A percentile compares a stretch with the other conserved stretches of the same genome.
Evolutionary conservation across 441 rosid genomes (phyloP).

Genomic region (Erodium moschatum): DNA sequence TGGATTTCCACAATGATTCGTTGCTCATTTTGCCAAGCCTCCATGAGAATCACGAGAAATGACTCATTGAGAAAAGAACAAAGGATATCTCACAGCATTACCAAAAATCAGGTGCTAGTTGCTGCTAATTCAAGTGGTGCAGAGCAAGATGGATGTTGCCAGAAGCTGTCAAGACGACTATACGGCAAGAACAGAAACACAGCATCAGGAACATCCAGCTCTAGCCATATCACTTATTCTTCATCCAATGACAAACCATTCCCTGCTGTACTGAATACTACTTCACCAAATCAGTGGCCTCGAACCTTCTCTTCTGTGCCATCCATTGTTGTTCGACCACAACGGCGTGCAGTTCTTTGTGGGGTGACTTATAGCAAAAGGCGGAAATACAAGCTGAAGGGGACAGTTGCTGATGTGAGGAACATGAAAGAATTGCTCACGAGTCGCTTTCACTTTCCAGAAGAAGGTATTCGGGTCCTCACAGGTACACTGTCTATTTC

Average conservation of each 20-base stretch:
- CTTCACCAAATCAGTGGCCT: not conserved
- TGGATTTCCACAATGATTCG: constrained; percentile 12
- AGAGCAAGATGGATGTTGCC: not conserved
- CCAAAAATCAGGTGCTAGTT: not conserved
- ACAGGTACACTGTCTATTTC: constrained; percentile 14
- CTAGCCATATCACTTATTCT: not conserved
- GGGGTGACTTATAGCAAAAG: constrained; percentile 20
- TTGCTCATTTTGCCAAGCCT: constrained; percentile 15
- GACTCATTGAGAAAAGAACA: not conserved
- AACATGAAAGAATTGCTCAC: constrained; percentile 23
- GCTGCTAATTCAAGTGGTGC: not conserved
- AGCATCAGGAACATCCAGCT: not conserved
- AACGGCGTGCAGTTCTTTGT: constrained; percentile 34
- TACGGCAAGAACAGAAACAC: not conserved
- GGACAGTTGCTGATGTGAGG: constrained; percentile 20
- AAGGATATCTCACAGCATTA: not conserved
- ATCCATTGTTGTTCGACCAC: constrained; percentile 11
- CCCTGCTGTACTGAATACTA: no score
- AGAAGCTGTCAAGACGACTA: not conserved
- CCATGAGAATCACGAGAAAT: constrained; percentile 4
- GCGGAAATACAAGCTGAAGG: constrained; percentile 21
- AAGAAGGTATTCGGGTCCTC: constrained; percentile 20
- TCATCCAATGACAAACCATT: not conserved
- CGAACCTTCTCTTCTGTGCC: not conserved
- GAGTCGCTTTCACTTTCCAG: constrained; percentile 14